A percentile compares a stretch with the other conserved stretches of the same genome.
Evolutionary conservation across 1,139 yeast genomes (phyloP).

Genomic region (Suhomyces coccinellae): DNA sequence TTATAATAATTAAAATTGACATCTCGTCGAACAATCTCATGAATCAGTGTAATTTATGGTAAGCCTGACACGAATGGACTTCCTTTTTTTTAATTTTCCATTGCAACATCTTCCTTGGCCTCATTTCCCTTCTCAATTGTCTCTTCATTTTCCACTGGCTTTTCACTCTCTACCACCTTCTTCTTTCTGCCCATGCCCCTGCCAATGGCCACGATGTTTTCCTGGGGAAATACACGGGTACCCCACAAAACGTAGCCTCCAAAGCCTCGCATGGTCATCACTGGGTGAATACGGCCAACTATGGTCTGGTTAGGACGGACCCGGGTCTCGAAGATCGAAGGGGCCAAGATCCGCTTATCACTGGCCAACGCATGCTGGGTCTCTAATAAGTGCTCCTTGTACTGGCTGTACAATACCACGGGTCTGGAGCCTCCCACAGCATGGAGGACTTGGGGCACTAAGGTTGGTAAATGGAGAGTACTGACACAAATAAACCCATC

Average conservation of each 20-base stretch:
- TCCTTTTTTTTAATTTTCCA: background rate
- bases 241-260: constrained; percentile 90
- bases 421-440: constrained; percentile 87
- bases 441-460: constrained; percentile 62
- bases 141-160: constrained; percentile 5
- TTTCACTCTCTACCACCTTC: constrained; percentile 14
- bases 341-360: constrained; percentile 76
- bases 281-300: constrained; percentile 92
- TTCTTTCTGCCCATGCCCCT: constrained; percentile 46
- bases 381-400: constrained; percentile 74
- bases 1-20: too few relatives aligned
- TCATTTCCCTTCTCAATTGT: background rate
- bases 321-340: constrained; percentile 77
- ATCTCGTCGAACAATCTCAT: too few relatives aligned
- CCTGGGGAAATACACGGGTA: constrained; percentile 74
- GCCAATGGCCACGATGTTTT: constrained; percentile 55
- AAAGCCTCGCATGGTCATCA: constrained; percentile 90
- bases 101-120: background rate
- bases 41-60: too few relatives aligned
- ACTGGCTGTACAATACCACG: constrained; percentile 76
- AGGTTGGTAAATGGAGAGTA: constrained; percentile 65
- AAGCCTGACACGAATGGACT: too few relatives aligned
- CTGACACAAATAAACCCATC: constrained; percentile 79
- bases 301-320: constrained; percentile 89
- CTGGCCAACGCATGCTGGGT: constrained; percentile 64